Evolutionary conservation across 352 stramenopile genomes (phyloP).

Genomic region (Pythium coloratum): DNA sequence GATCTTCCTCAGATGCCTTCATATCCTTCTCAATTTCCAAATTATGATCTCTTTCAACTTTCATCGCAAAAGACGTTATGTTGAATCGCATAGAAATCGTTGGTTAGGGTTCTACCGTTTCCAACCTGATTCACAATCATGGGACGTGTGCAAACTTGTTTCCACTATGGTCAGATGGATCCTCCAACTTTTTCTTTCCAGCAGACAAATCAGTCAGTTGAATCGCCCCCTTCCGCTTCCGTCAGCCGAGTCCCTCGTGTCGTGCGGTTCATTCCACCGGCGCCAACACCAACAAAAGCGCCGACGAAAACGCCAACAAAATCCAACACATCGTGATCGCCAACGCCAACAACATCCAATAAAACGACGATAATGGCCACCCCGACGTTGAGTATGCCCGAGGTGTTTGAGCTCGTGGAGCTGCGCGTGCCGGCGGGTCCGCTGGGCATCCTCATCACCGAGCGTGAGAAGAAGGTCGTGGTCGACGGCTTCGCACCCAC

Average conservation of each 20-base stretch:
- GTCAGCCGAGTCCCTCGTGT: not conserved
- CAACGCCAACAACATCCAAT: constrained; percentile 2
- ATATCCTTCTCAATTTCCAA: no score
- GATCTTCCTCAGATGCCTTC: no score
- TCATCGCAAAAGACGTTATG: no score
- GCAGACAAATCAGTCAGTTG: not conserved
- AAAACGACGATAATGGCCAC: constrained; percentile 20
- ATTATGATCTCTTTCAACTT: no score
- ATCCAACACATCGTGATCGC: not conserved
- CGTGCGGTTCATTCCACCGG: not conserved
- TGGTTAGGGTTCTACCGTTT: constrained; percentile 16
- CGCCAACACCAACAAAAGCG: not conserved
- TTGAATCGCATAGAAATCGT: not conserved
- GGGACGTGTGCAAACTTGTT: constrained; percentile 22
- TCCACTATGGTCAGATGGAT: constrained; percentile 9
- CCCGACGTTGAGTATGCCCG: constrained; percentile 8
- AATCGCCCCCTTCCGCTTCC: constrained; percentile 1
- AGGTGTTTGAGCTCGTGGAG: constrained; percentile 45
- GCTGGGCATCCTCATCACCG: constrained; percentile 78
- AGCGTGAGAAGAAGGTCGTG: constrained; percentile 47
- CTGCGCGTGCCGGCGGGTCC: constrained; percentile 65
- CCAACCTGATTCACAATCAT: constrained; percentile 22
- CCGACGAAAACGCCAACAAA: constrained; percentile 3
- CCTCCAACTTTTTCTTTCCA: constrained; percentile 8
- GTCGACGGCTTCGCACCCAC: constrained; percentile 79